Conservation (phyloP, 2,329 filamentous ascomycete species). For the Emmonsiellopsis sp. region DNA sequence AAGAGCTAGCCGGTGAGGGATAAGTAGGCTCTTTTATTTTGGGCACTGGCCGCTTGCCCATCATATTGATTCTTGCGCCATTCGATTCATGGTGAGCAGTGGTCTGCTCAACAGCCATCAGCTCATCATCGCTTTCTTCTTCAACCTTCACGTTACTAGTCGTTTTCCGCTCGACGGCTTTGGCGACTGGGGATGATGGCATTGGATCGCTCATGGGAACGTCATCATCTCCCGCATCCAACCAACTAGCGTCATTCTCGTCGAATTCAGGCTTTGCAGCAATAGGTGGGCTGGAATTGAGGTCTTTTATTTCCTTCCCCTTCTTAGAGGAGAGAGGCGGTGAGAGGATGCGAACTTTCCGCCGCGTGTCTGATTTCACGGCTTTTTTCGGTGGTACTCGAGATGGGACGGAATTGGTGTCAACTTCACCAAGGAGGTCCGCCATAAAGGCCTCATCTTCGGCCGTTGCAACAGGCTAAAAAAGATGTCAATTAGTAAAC, state of each 20-base stretch:
- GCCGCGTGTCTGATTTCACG: conserved; percentile 64
- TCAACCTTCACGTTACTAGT: conserved; percentile 48
- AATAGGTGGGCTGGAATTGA: conserved; percentile 8
- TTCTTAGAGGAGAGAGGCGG: conserved; percentile 55
- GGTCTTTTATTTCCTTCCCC: conserved; percentile 31
- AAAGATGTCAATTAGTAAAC: conserved; percentile 16
- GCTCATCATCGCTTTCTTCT: conserved; percentile 61
- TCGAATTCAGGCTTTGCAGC: conserved; percentile 18
- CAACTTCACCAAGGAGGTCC: conserved; percentile 76
- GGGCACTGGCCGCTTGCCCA: conserved; percentile 67
- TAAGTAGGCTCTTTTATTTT: conserved; percentile 62
- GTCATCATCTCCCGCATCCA: conserved; percentile 54
- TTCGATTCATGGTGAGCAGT: conserved; percentile 55
- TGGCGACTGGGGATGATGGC: conserved; percentile 77
- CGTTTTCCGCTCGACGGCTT: conserved; percentile 63
- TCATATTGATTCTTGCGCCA: conserved; percentile 69
- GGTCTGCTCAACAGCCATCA: conserved; percentile 78
- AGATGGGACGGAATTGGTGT: conserved; percentile 59
- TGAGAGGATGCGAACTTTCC: conserved; percentile 71
- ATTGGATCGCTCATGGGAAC: conserved; percentile 77
- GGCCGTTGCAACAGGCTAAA: conserved; percentile 64
- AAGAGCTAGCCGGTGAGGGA: conserved; percentile 66
- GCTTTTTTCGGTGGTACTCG: conserved; percentile 50
- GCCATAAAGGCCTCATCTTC: conserved; percentile 84
- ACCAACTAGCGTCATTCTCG: conserved; percentile 49